These are phyloP conservation scores for Alternaria hordeiaustralica DNA, from an alignment of 2,329 filamentous ascomycete genomes.

Conservation along the genomic window DNA sequence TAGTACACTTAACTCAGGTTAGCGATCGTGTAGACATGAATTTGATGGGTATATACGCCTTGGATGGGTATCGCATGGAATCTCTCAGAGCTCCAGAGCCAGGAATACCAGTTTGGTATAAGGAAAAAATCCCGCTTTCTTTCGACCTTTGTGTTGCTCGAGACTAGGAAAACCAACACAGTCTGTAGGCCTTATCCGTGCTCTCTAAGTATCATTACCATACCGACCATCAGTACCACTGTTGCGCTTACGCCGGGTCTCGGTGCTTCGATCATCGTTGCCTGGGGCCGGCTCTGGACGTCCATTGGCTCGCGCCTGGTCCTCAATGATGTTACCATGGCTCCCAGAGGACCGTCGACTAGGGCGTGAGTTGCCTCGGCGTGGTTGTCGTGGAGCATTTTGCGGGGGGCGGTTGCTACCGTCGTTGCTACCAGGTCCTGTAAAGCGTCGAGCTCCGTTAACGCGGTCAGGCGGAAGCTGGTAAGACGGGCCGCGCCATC, in stretches of 20 bases:
- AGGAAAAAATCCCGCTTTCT: neutral
- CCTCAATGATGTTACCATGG: neutral
- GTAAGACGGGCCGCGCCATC: neutral
- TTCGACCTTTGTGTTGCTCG: neutral
- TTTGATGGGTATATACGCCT: neutral
- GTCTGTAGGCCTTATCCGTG: neutral
- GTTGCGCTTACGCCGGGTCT: neutral
- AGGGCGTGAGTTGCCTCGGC: neutral
- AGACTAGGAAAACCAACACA: neutral
- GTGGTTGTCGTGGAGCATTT: neutral
- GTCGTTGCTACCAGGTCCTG: neutral
- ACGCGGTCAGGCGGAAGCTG: neutral
- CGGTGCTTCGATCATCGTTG: neutral
- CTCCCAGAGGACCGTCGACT: neutral
- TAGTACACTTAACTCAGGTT: neutral
- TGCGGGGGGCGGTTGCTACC: neutral
- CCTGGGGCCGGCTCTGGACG: neutral
- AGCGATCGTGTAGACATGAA: neutral
- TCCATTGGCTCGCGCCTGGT: neutral
- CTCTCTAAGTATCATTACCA: neutral
- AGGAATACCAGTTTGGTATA: neutral
- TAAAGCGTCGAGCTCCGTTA: neutral
- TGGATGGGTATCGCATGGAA: neutral
- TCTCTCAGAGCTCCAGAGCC: neutral
- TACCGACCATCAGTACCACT: neutral